Base-by-base conservation (phyloP, 2,329 filamentous ascomycete genomes). In the Paraconiothyrium brasiliense region DNA sequence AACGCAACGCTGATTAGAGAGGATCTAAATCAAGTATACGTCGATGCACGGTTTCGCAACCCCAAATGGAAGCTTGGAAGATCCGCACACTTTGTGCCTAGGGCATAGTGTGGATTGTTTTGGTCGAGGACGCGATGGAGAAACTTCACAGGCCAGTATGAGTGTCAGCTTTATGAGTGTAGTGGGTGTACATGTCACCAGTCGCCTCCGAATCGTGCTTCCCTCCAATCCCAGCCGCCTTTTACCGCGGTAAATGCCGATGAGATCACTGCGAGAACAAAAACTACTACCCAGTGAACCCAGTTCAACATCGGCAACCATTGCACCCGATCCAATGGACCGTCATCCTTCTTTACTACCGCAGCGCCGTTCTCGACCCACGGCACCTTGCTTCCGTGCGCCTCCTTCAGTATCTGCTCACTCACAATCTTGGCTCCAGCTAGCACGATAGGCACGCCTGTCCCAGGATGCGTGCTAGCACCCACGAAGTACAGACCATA, bases 381-480 rank as follows among this genome's bases (percentile, higher is more conserved):
- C 13, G 83, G 82, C 43, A 81, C 74, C 13, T 54, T 58, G 64
- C 74, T 24, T 67, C 68, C 62, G 34, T 14, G 37, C 72, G 62
- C 71, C 81, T 76, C 16, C 58, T 75, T 71, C 13, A 86, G 67
- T 5, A 88, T 80, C 74, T 87, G 83, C 68, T 84, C 84, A 9
- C 78, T 81, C 0, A 86, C 85, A 58, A 92, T 83, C 74, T 88
- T 90, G 9, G 88, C 87, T 0, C 90, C 90, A 0, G 90, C 90
- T 10, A 92, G 79, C 30, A 89, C 88, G 59, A 93, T 91, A 3
- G 91, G 91, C 22, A 93, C 90, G 0, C 90, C 90, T 0, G 90
- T 92, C 1, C 91, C 91, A 0, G 91, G 90, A 79, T 93, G 90
- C 22, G 90, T 91, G 71, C 87, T 90, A 1, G 90, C 90, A 37